A percentile compares a stretch with the other conserved stretches of the same genome.
Evolutionary conservation across 345 rosid genomes (phyloP).

Genomic region (thale cress (Arabidopsis thaliana)): DNA sequence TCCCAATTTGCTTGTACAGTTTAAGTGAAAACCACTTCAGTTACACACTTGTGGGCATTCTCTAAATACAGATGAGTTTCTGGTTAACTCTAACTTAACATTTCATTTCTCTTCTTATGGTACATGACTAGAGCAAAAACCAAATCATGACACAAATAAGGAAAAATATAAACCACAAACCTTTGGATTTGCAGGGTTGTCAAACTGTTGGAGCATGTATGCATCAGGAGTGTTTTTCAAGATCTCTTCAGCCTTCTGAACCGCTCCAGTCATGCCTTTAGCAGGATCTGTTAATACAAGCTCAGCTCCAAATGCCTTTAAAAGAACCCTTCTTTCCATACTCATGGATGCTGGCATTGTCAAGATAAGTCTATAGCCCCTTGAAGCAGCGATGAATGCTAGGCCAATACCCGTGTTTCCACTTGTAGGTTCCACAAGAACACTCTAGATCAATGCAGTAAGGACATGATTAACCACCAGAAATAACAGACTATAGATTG

Average conservation of each 20-base stretch:
- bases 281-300: conserved; percentile 80
- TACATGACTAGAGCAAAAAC: conserved; percentile 23
- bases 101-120: conserved; percentile 9
- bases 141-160: background rate
- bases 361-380: conserved; percentile 72
- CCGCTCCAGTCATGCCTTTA: conserved; percentile 77
- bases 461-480: background rate
- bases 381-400: conserved; percentile 84
- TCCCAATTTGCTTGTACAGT: background rate
- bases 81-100: background rate
- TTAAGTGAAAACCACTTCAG: background rate
- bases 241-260: conserved; percentile 81
- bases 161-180: conserved; percentile 44
- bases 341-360: conserved; percentile 88
- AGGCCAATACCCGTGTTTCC: conserved; percentile 96
- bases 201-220: conserved; percentile 85
- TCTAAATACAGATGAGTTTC: conserved; percentile 3
- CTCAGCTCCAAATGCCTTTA: conserved; percentile 92
- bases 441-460: conserved; percentile 50
- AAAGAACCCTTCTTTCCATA: conserved; percentile 84
- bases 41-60: background rate
- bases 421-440: conserved; percentile 88
- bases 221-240: conserved; percentile 64
- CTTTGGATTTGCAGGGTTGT: conserved; percentile 89
- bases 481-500: background rate